A percentile compares a stretch with the other conserved stretches of the same genome.
These are phyloP conservation scores for Metschnikowia dekortorum DNA, from an alignment of 805 yeast genomes.

Conservation along the genomic window DNA sequence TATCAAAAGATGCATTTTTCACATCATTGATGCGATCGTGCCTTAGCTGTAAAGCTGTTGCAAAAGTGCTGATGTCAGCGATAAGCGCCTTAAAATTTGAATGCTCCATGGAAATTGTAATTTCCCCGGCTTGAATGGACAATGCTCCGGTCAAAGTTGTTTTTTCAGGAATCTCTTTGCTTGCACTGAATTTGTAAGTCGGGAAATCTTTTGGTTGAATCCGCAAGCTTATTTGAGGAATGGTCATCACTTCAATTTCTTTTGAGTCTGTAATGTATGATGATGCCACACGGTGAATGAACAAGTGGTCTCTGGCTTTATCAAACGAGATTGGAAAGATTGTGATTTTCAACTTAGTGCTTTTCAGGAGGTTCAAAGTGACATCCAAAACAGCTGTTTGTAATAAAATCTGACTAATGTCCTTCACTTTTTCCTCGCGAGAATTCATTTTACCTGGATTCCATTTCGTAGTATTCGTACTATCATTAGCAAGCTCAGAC, in stretches of 20 bases:
- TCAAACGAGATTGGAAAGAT: slow-evolving; percentile 45
- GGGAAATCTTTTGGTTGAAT: slow-evolving; percentile 20
- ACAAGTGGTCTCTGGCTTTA: slow-evolving; percentile 27
- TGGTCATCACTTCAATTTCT: slow-evolving; percentile 16
- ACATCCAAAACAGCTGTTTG: slow-evolving; percentile 39
- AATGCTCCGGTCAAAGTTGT: not conserved
- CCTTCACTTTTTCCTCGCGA: not conserved
- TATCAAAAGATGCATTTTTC: not conserved
- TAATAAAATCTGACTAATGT: slow-evolving; percentile 24
- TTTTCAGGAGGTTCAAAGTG: slow-evolving; percentile 18
- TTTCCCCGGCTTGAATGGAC: slow-evolving; percentile 14
- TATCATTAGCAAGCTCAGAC: not conserved
- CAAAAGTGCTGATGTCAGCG: not conserved
- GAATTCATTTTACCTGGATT: not conserved
- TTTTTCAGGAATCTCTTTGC: slow-evolving; percentile 2
- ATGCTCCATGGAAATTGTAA: slow-evolving; percentile 11
- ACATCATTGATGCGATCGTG: slow-evolving; percentile 2
- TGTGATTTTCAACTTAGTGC: slow-evolving; percentile 19
- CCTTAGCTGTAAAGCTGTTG: not conserved
- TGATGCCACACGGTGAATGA: slow-evolving; percentile 27
- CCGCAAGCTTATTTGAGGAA: slow-evolving; percentile 11
- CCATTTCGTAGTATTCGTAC: not conserved
- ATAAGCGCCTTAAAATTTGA: not conserved
- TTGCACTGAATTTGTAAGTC: slow-evolving; percentile 4
- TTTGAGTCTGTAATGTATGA: not conserved